A percentile compares a stretch with the other conserved stretches of the same genome.
phyloP scores from a whole-genome alignment of 805 yeast species.

The Candida qinlingensis region DNA sequence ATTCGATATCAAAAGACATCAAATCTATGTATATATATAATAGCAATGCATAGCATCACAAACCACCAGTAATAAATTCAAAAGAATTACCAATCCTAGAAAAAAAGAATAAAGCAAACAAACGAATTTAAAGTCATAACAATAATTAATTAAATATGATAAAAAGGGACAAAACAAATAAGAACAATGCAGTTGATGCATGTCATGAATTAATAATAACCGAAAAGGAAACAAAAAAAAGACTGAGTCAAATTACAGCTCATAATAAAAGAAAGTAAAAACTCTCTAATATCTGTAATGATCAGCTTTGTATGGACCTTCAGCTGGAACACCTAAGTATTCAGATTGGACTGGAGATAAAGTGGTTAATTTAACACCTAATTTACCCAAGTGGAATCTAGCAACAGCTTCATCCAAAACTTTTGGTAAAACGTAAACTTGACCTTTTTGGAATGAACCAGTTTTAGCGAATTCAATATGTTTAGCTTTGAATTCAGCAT shows the following conservation, averaged over 20 bases:
- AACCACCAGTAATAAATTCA: neutral
- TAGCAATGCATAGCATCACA: too few relatives aligned
- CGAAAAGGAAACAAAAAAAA: neutral
- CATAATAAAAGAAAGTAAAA: neutral
- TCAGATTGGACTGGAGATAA: conserved; percentile 82
- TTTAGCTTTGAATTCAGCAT: conserved; percentile 70
- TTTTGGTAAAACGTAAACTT: conserved; percentile 94
- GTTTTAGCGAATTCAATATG: conserved; percentile 89
- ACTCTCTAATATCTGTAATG: conserved; percentile 85
- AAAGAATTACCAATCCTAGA: conserved; percentile 8
- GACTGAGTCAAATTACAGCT: neutral
- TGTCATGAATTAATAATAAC: neutral
- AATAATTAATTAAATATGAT: conserved; percentile 5
- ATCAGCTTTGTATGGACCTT: conserved; percentile 98
- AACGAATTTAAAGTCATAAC: conserved; percentile 4
- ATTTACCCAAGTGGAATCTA: conserved; percentile 89
- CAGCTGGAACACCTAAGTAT: conserved; percentile 84
- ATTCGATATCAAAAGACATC: too few relatives aligned
- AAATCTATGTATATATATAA: too few relatives aligned
- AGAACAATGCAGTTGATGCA: conserved; percentile 24
- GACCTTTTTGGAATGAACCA: conserved; percentile 82
- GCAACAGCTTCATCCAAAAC: conserved; percentile 98
- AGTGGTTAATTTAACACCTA: conserved; percentile 81
- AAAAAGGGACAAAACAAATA: neutral
- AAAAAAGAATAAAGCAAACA: conserved; percentile 4